Evolutionary conservation across 2,329 filamentous ascomycete genomes (phyloP).

Genomic region (Fusarium anthophilum): DNA sequence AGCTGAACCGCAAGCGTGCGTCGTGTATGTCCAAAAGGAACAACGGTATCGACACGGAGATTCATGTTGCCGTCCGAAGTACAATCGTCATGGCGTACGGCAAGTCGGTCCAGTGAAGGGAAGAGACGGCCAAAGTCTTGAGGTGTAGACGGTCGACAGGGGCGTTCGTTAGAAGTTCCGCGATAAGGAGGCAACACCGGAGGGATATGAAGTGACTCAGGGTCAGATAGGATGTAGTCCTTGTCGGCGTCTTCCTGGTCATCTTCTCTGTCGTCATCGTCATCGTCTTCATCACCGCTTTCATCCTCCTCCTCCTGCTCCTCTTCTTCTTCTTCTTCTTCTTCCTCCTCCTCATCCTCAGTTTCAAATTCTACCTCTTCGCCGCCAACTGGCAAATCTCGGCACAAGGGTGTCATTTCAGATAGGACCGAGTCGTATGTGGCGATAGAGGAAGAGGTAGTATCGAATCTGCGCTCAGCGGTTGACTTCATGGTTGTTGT

Average conservation of each 20-base stretch:
- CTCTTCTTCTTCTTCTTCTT: conserved; percentile 30
- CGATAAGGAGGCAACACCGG: conserved; percentile 65
- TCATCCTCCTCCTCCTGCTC: conserved; percentile 33
- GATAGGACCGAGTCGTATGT: conserved; percentile 80
- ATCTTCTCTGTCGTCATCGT: conserved; percentile 47
- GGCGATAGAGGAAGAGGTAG: conserved; percentile 67
- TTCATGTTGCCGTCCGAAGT: conserved; percentile 97
- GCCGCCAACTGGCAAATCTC: conserved; percentile 36
- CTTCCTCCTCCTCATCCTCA: conserved; percentile 32
- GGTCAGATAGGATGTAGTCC: conserved; percentile 41
- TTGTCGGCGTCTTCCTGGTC: conserved; percentile 40
- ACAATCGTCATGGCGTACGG: conserved; percentile 89
- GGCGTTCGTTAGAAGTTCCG: conserved; percentile 66
- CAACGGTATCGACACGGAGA: conserved; percentile 83
- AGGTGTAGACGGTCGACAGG: conserved; percentile 80
- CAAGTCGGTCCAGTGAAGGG: conserved; percentile 81
- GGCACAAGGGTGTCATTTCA: conserved; percentile 40
- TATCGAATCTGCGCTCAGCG: conserved; percentile 30
- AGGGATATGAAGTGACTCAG: conserved; percentile 53
- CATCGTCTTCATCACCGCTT: conserved; percentile 43
- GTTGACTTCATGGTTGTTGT: conserved; percentile 12
- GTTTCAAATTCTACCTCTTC: conserved; percentile 37
- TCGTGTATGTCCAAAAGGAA: conserved; percentile 65
- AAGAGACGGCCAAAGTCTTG: conserved; percentile 86
- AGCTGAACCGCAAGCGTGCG: conserved; percentile 77